Base-by-base conservation (phyloP, 2,329 filamentous ascomycete species). In the Cladosporium sp. region DNA sequence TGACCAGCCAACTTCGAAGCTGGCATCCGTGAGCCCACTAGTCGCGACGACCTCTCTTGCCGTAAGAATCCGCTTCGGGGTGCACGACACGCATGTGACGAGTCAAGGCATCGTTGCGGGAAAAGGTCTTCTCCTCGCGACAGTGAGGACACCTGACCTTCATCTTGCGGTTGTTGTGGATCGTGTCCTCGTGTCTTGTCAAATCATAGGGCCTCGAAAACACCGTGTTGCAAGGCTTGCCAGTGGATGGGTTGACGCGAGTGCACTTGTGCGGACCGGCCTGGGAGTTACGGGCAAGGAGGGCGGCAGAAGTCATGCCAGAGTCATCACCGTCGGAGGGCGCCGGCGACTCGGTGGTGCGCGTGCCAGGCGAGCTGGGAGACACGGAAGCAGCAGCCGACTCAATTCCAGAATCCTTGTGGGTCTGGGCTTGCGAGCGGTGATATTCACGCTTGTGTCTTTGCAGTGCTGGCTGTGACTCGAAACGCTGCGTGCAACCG, bases 201-300 rank as follows among this genome's bases (percentile, higher is more conserved):
- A 98, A 78, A 70, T 98, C 93, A 76, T 98, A 98, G 1, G 93
- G 93, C 16, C 93, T 79, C 1, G 92, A 96, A 71, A 98, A 97
- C 50, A 95, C 78, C 0, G 90, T 95, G 68, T 89, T 92, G 79
- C 93, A 97, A 0, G 90, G 86, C 74, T 96, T 96, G 58, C 89
- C 89, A 0, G 93, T 97, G 58, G 88, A 92, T 1, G 92, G 92
- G 70, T 97, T 97, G 72, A 92, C 89, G 60, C 91, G 84, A 65
- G 91, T 87, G 70, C 93, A 98, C 63, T 85, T 86, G 74, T 97
- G 93, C 32, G 93, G 93, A 0, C 93, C 93, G 9, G 89, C 88
- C 70, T 97, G 93, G 4, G 86, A 92, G 67, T 93, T 95, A 56
- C 89, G 77, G 41, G 75, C 74, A 37, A 85, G 61, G 33, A 80